Conservation (phyloP, 768 basidiomycete genomes). For the Plicaturopsis crispa region DNA sequence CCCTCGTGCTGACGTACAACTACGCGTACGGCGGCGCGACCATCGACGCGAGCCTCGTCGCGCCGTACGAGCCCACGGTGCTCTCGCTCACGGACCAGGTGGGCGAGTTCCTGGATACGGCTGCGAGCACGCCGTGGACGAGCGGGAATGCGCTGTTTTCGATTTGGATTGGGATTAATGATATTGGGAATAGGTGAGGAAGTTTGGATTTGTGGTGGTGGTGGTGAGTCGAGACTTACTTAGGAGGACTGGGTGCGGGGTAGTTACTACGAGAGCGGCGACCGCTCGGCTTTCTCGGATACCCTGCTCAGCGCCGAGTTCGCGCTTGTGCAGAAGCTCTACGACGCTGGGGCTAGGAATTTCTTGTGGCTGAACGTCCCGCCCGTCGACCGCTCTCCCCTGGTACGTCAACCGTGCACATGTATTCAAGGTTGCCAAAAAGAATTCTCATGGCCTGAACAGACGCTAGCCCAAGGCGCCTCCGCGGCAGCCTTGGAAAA, state of each 20-base stretch:
- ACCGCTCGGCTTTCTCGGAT: constrained; percentile 20
- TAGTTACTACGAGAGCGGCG: background rate
- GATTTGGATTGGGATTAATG: constrained; percentile 70
- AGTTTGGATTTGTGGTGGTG: too few species aligned
- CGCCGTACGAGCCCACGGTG: constrained; percentile 43
- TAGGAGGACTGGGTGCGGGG: constrained; percentile 26
- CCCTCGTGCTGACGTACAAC: constrained; percentile 51
- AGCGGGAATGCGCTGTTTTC: constrained; percentile 52
- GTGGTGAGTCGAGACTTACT: constrained; percentile 34
- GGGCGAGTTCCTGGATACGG: constrained; percentile 42
- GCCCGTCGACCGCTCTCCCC: constrained; percentile 48
- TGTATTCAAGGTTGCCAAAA: background rate
- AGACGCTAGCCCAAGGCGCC: constrained; percentile 42
- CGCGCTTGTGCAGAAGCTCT: constrained; percentile 39
- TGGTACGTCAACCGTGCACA: constrained; percentile 21
- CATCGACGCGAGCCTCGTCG: constrained; percentile 49
- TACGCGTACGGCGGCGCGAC: constrained; percentile 64
- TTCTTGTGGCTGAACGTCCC: constrained; percentile 61
- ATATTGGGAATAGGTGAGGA: constrained; percentile 57
- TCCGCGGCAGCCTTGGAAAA: constrained; percentile 32
- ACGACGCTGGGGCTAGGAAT: constrained; percentile 47
- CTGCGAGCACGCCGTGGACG: constrained; percentile 46
- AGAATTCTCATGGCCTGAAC: constrained; percentile 6
- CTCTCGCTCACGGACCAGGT: constrained; percentile 55
- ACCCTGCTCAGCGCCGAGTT: constrained; percentile 42